Evolutionary conservation across 371 early-diverging fungal genomes (phyloP).

Genomic region (Smittium mucronatum): DNA sequence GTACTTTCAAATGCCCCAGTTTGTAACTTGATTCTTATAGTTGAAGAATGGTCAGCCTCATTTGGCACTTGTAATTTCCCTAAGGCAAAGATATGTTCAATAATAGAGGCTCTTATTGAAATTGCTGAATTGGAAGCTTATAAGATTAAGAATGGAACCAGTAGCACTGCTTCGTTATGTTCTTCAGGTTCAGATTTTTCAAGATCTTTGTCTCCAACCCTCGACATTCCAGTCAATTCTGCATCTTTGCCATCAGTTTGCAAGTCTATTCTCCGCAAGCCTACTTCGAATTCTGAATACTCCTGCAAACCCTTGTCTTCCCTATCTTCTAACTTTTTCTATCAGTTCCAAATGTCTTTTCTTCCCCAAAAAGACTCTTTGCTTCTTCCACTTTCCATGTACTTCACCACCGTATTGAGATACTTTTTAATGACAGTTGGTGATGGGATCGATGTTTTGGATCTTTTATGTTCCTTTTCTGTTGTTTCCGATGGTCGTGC

Average conservation of each 20-base stretch:
- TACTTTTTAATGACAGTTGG: neutral
- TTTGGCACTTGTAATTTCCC: neutral
- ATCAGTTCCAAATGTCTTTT: neutral
- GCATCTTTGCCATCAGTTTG: neutral
- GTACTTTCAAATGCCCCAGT: slow-evolving; percentile 7
- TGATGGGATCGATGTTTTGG: neutral
- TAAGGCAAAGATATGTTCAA: neutral
- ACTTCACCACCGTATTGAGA: neutral
- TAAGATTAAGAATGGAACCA: neutral
- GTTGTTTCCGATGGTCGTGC: neutral
- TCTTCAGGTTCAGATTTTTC: neutral
- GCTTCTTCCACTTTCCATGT: neutral
- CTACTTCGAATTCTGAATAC: neutral
- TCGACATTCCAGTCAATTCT: neutral
- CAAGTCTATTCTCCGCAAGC: neutral
- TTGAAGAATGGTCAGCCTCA: neutral
- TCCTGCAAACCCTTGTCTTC: neutral
- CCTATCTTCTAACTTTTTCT: neutral
- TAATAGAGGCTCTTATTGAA: slow-evolving; percentile 8
- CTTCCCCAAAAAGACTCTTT: neutral
- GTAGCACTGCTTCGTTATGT: neutral
- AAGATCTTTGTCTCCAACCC: neutral
- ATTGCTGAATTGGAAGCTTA: slow-evolving; percentile 7
- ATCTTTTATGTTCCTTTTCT: neutral
- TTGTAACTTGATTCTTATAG: neutral